A percentile compares a stretch with the other conserved stretches of the same genome.
phyloP scores from a whole-genome alignment of 2,329 filamentous ascomycete species.

The Claviceps humidiphila region DNA sequence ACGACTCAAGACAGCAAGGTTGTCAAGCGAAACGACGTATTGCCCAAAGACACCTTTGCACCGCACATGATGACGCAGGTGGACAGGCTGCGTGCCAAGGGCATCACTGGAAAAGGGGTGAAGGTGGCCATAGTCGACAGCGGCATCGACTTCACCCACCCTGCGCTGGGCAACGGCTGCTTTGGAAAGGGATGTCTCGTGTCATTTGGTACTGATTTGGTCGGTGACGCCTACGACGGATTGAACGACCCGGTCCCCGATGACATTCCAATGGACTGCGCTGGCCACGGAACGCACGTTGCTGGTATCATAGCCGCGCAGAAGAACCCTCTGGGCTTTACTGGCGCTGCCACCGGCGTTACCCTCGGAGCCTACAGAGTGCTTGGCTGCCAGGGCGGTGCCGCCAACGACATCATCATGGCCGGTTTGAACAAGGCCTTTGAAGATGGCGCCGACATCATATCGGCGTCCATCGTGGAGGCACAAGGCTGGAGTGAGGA shows the following conservation, averaged over 20 bases:
- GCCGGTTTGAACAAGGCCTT: slow-evolving; percentile 26
- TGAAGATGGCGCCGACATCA: slow-evolving; percentile 25
- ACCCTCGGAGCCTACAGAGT: slow-evolving; percentile 26
- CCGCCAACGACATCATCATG: slow-evolving; percentile 24
- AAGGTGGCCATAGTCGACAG: slow-evolving; percentile 41
- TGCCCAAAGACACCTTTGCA: slow-evolving; percentile 22
- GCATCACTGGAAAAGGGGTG: slow-evolving; percentile 36
- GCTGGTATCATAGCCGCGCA: slow-evolving; percentile 32
- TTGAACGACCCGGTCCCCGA: slow-evolving; percentile 19
- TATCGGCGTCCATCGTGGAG: slow-evolving; percentile 6
- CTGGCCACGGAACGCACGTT: slow-evolving; percentile 31
- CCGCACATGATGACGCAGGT: slow-evolving; percentile 44
- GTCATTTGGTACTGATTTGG: slow-evolving; percentile 28
- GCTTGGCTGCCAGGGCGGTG: slow-evolving; percentile 19
- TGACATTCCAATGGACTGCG: slow-evolving; percentile 24
- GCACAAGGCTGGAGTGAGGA: slow-evolving; percentile 15
- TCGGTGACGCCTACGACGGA: slow-evolving; percentile 23
- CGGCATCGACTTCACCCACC: slow-evolving; percentile 48
- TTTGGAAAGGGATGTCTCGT: slow-evolving; percentile 33
- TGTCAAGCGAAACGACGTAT: slow-evolving; percentile 7
- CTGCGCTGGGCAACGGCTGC: slow-evolving; percentile 37
- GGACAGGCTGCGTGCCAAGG: slow-evolving; percentile 36
- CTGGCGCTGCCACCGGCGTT: slow-evolving; percentile 25
- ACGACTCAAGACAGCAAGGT: too few species aligned
- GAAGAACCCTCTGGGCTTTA: slow-evolving; percentile 21